These are phyloP conservation scores for Solanum acaule DNA, from an alignment of 257 asterid genomes.

Conservation along the genomic window DNA sequence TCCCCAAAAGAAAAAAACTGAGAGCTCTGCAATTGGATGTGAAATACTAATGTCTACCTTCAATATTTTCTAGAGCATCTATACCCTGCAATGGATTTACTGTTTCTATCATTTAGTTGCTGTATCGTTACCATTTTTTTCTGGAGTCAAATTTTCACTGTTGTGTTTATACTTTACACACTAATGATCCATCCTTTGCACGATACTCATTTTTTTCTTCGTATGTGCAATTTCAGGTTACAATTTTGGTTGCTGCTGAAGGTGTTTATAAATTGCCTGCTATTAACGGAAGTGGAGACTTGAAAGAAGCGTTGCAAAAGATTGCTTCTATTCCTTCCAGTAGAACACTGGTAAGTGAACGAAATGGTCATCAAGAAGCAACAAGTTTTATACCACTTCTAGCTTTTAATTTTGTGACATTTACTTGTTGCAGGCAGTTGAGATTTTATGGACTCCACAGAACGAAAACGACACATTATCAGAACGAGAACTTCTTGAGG, in stretches of 20 bases:
- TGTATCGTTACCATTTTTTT: background rate
- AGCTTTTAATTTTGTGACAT: background rate
- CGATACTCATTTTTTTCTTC: background rate
- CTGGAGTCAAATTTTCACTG: background rate
- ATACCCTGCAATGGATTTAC: background rate
- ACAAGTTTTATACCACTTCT: background rate
- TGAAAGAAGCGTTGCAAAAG: conserved; percentile 88
- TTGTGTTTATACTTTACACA: background rate
- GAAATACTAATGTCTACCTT: background rate
- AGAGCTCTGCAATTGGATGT: background rate
- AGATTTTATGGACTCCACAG: conserved; percentile 97
- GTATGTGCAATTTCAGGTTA: conserved; percentile 37
- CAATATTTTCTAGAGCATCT: background rate
- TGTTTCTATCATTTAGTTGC: background rate
- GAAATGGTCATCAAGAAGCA: background rate
- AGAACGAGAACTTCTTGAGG: conserved; percentile 80
- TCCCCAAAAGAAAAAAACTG: background rate
- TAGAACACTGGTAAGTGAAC: conserved; percentile 51
- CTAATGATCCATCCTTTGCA: background rate
- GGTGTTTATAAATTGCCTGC: conserved; percentile 70
- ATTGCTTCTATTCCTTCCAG: conserved; percentile 78
- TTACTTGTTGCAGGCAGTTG: conserved; percentile 59
- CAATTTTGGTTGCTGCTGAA: conserved; percentile 87
- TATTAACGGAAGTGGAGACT: conserved; percentile 56
- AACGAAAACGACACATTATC: conserved; percentile 71